Evolutionary conservation across 2,329 filamentous ascomycete genomes (phyloP), one percentile per base, ranked within the genome.

Genomic region (Fusarium floridanum): DNA sequence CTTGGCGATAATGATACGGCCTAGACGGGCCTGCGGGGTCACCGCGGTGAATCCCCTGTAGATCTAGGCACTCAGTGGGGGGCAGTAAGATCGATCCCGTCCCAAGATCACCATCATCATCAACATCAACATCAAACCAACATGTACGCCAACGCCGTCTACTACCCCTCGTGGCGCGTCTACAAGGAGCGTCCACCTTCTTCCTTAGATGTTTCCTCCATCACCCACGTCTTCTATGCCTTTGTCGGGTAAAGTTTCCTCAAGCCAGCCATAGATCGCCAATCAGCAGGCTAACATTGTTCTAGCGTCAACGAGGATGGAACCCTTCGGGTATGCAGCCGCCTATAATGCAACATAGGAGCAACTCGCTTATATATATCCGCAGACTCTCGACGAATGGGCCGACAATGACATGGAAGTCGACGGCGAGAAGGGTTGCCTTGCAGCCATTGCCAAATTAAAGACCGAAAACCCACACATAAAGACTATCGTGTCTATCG

Each of bases 101-200:
- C 36, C 55, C 10, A 14, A 36, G 43, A 27, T 43, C 24, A 41
- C 17, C 41, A 36, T 36, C 32, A 8, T 50, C 6, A 29, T 45
- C 59, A 55, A 7, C 16, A 29, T 24, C 48, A 41, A 32, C 22
- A 37, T 45, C 24, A 4, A 8, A 29, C 12, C 27, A 62, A 61
- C 20, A 71, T 78, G 75, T 76, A 78, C 59, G 78, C 79, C 62
- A 84, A 85, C 56, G 83, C 82, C 16, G 83, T 91, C 2, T 92
- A 92, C 81, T 93, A 92, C 80, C 90, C 91, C 6, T 92, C 91
- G 73, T 92, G 90, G 90, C 84, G 87, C 66, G 86, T 91, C 66
- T 92, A 92, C 82, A 86, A 86, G 69, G 85, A 88, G 64, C 88
- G 89, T 64, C 86, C 89, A n/a, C 91, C 91, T 0, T 90, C 89